Base-by-base conservation (phyloP, 164 flowering plant species). In the Vitis labrusca region DNA sequence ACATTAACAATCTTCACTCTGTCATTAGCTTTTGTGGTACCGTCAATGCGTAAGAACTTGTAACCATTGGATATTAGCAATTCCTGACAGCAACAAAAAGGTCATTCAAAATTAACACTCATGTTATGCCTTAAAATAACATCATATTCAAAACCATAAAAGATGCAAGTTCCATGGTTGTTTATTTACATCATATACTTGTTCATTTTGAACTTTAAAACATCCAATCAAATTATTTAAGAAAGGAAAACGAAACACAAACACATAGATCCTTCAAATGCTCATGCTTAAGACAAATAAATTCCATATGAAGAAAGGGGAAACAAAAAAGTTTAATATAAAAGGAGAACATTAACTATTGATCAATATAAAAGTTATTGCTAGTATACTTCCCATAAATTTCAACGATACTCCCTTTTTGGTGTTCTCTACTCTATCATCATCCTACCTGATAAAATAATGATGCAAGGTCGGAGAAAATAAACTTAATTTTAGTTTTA, bases 11-110 rank as follows among this genome's bases (percentile, higher is more conserved):
- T 79, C 78, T 81, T 92, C 75, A 85, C 60, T 73, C 99, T 80
- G 65, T 96, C 99, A 70, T 72, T 73, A 64, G 88, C 81, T 81
- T 96, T 96, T 50, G 97, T 93, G 53, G 97, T 92, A 44, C 99
- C 99, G 81, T 93, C 99, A 76, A 96, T 96, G 23, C 99, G 90
- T 64, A 87, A 67, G 73, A 76, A 92, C 63, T 73, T 53, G 68
- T 87, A 92, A 56, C 89, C 91, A 23, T 77, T 82, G 44, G 85
- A 82, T 29, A 56, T 14, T 47, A 94, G 73, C 16, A 91, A 82
- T 27, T 91, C 95, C 98, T 94, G 77, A 58, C 17, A 13, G 71
- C 53, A 59, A 68, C 15, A 60, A 72, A 37, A 65, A 59, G 2
- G 29, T 9, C 11, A 66, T 50, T 27, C 67, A 50, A n/a, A 65